Conservation (phyloP, 768 basidiomycete species). For the Leucosporidium creatinivorum region DNA sequence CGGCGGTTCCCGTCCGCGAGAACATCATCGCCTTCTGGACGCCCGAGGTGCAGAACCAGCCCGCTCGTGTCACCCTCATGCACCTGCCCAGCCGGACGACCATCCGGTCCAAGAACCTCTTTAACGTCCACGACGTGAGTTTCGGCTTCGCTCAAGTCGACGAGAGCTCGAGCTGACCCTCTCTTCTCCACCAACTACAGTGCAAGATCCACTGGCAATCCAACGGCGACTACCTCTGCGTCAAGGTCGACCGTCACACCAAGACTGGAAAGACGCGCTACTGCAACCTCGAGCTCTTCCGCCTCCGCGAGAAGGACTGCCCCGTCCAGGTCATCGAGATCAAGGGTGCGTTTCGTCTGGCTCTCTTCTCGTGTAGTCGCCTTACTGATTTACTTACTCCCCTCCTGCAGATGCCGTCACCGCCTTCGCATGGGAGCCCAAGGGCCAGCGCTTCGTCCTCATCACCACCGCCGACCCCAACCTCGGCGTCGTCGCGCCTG, state of each 20-base stretch:
- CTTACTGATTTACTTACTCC: slow-evolving; percentile 9
- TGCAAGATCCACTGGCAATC: slow-evolving; percentile 99
- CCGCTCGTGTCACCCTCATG: slow-evolving; percentile 89
- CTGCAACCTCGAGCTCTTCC: slow-evolving; percentile 96
- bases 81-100: slow-evolving; percentile 75
- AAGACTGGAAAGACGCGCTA: slow-evolving; percentile 98
- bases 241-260: slow-evolving; percentile 96
- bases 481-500: slow-evolving; percentile 73
- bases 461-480: slow-evolving; percentile 91
- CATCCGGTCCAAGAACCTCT: slow-evolving; percentile 89
- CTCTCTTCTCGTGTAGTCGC: neutral
- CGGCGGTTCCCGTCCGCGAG: slow-evolving; percentile 49
- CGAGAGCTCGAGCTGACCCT: neutral
- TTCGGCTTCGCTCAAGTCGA: neutral
- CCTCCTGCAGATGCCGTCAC: slow-evolving; percentile 77
- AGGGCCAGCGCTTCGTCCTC: slow-evolving; percentile 90
- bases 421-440: slow-evolving; percentile 99
- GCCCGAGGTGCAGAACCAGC: slow-evolving; percentile 91
- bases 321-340: slow-evolving; percentile 96
- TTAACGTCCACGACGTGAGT: slow-evolving; percentile 91
- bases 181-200: slow-evolving; percentile 46
- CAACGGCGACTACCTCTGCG: slow-evolving; percentile 94
- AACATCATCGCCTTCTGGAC: slow-evolving; percentile 98
- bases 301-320: slow-evolving; percentile 92
- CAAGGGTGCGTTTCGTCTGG: slow-evolving; percentile 57